These are phyloP conservation scores for Obelidium mucronatum DNA, from an alignment of 192 early-diverging fungal genomes.

Conservation along the genomic window DNA sequence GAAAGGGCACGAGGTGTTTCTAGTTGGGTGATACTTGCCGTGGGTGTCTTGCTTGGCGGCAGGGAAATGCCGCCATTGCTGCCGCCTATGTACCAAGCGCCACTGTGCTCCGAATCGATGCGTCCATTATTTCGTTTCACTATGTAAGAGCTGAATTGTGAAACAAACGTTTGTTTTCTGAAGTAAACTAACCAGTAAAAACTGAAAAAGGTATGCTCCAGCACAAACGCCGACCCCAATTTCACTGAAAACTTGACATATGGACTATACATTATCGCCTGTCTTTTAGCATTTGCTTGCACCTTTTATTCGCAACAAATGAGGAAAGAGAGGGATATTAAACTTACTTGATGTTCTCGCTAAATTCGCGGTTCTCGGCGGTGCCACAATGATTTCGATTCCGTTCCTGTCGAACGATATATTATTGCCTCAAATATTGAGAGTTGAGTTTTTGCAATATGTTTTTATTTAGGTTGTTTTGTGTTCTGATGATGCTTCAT, in stretches of 20 bases:
- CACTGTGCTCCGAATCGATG: neutral
- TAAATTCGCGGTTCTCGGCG: neutral
- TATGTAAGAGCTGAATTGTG: neutral
- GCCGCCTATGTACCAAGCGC: neutral
- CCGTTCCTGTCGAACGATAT: neutral
- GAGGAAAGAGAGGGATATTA: neutral
- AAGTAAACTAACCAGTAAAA: neutral
- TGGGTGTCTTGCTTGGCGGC: neutral
- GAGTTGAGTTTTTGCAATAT: too few species aligned
- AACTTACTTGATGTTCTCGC: neutral
- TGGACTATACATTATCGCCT: neutral
- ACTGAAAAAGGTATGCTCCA: neutral
- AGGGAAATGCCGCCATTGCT: neutral
- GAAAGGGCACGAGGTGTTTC: conserved; percentile 4
- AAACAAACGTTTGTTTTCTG: too few species aligned
- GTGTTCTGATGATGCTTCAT: neutral
- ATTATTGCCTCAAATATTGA: neutral
- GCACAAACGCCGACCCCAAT: neutral
- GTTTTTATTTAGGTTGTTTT: neutral
- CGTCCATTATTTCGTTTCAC: neutral
- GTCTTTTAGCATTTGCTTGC: neutral
- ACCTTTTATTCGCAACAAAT: neutral
- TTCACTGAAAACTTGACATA: neutral
- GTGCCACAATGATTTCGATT: neutral
- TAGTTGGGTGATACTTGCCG: neutral